A percentile compares a stretch with the other conserved stretches of the same genome.
phyloP scores from a whole-genome alignment of 371 early-diverging fungal genomes.

The Actinomucor elegans region DNA sequence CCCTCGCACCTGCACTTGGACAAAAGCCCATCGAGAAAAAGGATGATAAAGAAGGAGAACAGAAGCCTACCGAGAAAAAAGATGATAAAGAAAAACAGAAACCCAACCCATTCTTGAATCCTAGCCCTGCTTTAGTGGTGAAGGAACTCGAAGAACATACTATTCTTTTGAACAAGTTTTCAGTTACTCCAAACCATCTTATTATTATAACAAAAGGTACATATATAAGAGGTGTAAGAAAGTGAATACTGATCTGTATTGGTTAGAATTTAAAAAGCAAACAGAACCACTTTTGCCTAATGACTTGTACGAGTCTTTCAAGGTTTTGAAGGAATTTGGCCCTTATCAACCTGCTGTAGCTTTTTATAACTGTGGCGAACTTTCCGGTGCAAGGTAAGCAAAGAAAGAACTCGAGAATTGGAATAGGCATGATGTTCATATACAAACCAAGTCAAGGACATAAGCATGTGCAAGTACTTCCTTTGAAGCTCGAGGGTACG shows the following conservation, averaged over 20 bases:
- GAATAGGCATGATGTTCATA: neutral
- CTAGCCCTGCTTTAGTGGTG: conserved; percentile 60
- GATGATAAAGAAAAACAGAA: no score
- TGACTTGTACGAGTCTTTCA: conserved; percentile 61
- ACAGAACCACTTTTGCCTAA: conserved; percentile 56
- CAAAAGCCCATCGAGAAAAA: neutral
- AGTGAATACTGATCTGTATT: no score
- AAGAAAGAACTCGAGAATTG: neutral
- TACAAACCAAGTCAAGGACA: conserved; percentile 70
- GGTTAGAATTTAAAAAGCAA: conserved; percentile 65
- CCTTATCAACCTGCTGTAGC: conserved; percentile 44
- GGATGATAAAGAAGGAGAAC: conserved; percentile 20
- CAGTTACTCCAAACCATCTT: conserved; percentile 66
- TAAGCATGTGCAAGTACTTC: conserved; percentile 74
- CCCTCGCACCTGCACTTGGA: conserved; percentile 22
- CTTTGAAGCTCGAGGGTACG: conserved; percentile 32
- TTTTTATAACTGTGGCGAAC: conserved; percentile 75
- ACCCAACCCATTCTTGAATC: conserved; percentile 70
- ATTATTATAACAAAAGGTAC: conserved; percentile 75
- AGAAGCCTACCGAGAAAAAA: conserved; percentile 26
- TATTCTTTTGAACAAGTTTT: conserved; percentile 76
- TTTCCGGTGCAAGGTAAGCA: conserved; percentile 68
- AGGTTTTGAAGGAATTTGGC: conserved; percentile 45
- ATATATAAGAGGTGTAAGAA: no score
- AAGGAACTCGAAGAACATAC: conserved; percentile 55